Evolutionary conservation across 495 filamentous ascomycete genomes (phyloP).

Genomic region (Penicillium cosmopolitanum): DNA sequence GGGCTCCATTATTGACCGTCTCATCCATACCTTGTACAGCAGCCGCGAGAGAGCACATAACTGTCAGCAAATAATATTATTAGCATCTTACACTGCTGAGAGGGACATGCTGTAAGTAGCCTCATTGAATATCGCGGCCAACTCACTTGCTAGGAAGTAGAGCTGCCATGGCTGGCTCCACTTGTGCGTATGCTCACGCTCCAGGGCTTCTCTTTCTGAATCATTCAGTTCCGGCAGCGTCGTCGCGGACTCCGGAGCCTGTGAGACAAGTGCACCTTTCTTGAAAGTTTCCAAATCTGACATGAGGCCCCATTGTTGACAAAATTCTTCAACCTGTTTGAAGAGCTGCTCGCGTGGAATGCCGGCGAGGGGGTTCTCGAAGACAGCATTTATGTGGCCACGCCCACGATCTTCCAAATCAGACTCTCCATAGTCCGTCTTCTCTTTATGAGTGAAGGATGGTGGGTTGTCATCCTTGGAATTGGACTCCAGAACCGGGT

Average conservation of each 20-base stretch:
- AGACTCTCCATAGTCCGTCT: constrained; percentile 2
- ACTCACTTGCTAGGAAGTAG: constrained; percentile 58
- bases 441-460: constrained; percentile 18
- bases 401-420: constrained; percentile 28
- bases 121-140: neutral
- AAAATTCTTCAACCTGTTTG: constrained; percentile 55
- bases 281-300: constrained; percentile 48
- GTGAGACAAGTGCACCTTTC: constrained; percentile 59
- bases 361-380: constrained; percentile 55
- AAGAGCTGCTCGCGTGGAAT: constrained; percentile 52
- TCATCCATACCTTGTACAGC: constrained; percentile 72
- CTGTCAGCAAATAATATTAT: constrained; percentile 11
- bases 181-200: constrained; percentile 54
- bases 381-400: constrained; percentile 36
- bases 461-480: constrained; percentile 13
- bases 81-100: neutral
- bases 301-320: constrained; percentile 42
- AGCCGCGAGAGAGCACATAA: constrained; percentile 53
- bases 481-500: constrained; percentile 6
- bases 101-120: neutral
- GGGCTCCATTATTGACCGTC: constrained; percentile 79
- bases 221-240: constrained; percentile 48
- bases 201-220: constrained; percentile 46
- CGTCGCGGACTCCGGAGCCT: constrained; percentile 46
- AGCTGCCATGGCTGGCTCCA: constrained; percentile 61